A percentile compares a stretch with the other conserved stretches of the same genome.
Evolutionary conservation across 805 yeast species (phyloP).

Genomic region (Lachancea waltii): DNA sequence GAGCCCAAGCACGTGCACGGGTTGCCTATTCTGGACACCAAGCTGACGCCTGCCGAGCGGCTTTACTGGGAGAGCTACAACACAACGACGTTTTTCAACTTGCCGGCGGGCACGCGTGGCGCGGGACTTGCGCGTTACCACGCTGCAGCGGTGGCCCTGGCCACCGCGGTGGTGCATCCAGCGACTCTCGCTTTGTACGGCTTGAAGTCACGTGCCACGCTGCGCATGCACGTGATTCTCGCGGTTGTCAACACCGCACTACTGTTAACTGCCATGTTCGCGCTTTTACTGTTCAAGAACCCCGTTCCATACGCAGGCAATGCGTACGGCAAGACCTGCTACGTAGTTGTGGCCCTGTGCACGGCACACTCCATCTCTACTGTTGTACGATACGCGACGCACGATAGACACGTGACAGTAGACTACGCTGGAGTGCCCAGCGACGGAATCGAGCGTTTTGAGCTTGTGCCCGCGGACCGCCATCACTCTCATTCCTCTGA

Average conservation of each 20-base stretch:
- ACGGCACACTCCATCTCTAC: slow-evolving; percentile 51
- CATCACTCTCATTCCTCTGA: slow-evolving; percentile 10
- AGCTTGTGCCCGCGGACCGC: slow-evolving; percentile 9
- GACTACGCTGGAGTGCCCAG: slow-evolving; percentile 27
- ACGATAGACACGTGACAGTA: slow-evolving; percentile 1
- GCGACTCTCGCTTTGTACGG: slow-evolving; percentile 57
- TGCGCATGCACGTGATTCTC: slow-evolving; percentile 44
- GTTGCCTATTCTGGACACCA: slow-evolving; percentile 59
- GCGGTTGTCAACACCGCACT: slow-evolving; percentile 5
- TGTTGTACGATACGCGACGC: slow-evolving; percentile 39
- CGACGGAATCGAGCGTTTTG: slow-evolving; percentile 13
- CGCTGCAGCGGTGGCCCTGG: slow-evolving; percentile 36
- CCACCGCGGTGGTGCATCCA: slow-evolving; percentile 60
- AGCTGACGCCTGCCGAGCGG: slow-evolving; percentile 64
- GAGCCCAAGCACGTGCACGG: slow-evolving; percentile 54
- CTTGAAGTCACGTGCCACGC: slow-evolving; percentile 35
- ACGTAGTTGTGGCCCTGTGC: slow-evolving; percentile 49
- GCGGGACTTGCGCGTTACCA: slow-evolving; percentile 48
- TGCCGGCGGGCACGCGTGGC: slow-evolving; percentile 40
- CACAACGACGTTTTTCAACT: slow-evolving; percentile 66
- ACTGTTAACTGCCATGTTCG: slow-evolving; percentile 44
- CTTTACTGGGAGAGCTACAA: slow-evolving; percentile 73
- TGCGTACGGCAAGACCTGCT: slow-evolving; percentile 61
- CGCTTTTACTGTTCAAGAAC: slow-evolving; percentile 50
- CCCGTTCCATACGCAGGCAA: slow-evolving; percentile 73